Percentiles rank a stretch among this genome's conserved stretches.
phyloP scores from a whole-genome alignment of 495 filamentous ascomycete species.

The Daldinia decipiens region DNA sequence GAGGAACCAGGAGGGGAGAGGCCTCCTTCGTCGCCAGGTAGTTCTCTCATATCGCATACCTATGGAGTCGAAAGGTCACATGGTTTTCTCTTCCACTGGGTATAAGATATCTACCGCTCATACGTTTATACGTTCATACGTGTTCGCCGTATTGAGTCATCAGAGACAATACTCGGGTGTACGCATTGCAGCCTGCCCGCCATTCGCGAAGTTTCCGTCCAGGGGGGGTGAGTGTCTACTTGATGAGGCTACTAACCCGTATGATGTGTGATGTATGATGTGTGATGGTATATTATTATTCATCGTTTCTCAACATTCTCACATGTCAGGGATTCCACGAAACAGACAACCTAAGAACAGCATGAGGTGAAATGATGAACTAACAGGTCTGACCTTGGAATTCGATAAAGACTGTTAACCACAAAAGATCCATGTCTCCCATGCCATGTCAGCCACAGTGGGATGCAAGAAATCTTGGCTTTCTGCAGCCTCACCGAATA shows the following conservation, averaged over 20 bases:
- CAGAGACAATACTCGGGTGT: slow-evolving; percentile 12
- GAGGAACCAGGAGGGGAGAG: slow-evolving; percentile 9
- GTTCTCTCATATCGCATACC: not conserved
- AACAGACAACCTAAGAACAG: slow-evolving; percentile 33
- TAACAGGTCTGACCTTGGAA: slow-evolving; percentile 32
- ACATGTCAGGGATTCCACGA: slow-evolving; percentile 39
- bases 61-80: slow-evolving; percentile 32
- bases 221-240: not conserved
- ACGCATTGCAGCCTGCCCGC: slow-evolving; percentile 8
- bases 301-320: slow-evolving; percentile 9
- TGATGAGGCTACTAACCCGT: slow-evolving; percentile 1
- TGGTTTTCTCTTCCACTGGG: slow-evolving; percentile 13
- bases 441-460: slow-evolving; percentile 33
- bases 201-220: slow-evolving; percentile 28
- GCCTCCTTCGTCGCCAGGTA: slow-evolving; percentile 18
- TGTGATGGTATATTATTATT: not conserved
- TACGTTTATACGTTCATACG: not conserved
- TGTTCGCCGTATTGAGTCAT: slow-evolving; percentile 16
- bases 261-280: not conserved
- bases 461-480: slow-evolving; percentile 46
- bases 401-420: slow-evolving; percentile 26
- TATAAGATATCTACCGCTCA: not conserved
- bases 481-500: slow-evolving; percentile 44
- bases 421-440: slow-evolving; percentile 24
- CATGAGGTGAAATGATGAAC: slow-evolving; percentile 43